A percentile compares a stretch with the other conserved stretches of the same genome.
These are phyloP conservation scores for Umbellularia californica DNA, from an alignment of 164 flowering plant genomes.

Conservation along the genomic window DNA sequence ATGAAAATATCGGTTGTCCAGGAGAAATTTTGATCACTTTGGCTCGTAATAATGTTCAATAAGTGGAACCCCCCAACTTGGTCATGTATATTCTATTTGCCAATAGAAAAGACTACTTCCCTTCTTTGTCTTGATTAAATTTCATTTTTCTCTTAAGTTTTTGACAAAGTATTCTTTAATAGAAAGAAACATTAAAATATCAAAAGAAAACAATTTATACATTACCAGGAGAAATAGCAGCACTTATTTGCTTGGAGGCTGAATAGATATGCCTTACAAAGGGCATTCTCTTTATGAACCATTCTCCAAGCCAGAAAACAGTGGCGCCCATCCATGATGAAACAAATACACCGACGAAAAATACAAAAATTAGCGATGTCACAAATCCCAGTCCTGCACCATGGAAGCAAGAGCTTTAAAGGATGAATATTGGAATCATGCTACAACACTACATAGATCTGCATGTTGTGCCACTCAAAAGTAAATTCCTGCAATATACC, in stretches of 20 bases:
- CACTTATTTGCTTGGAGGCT: constrained; percentile 86
- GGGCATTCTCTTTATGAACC: constrained; percentile 83
- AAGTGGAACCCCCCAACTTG: not conserved
- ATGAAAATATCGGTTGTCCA: not conserved
- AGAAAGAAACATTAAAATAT: not conserved
- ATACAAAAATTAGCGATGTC: constrained; percentile 71
- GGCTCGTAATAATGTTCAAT: not conserved
- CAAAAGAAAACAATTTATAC: not conserved
- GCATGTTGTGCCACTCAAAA: not conserved
- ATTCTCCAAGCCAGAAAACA: constrained; percentile 78
- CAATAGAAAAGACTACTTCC: too few species aligned
- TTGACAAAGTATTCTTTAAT: too few species aligned
- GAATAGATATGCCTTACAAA: constrained; percentile 74
- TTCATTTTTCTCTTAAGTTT: too few species aligned
- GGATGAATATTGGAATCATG: not conserved
- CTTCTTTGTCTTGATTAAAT: too few species aligned
- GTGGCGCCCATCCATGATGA: constrained; percentile 90
- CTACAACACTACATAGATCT: not conserved
- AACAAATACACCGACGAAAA: constrained; percentile 75
- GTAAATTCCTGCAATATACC: not conserved
- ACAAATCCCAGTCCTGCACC: constrained; percentile 83
- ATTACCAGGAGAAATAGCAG: constrained; percentile 85
- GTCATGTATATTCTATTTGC: not conserved
- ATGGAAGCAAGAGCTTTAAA: constrained; percentile 3
- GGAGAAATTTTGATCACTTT: not conserved